Evolutionary conservation across 305 asterid species (phyloP), one percentile per base, ranked within the genome.

Genomic region (Plantago lanceolata): DNA sequence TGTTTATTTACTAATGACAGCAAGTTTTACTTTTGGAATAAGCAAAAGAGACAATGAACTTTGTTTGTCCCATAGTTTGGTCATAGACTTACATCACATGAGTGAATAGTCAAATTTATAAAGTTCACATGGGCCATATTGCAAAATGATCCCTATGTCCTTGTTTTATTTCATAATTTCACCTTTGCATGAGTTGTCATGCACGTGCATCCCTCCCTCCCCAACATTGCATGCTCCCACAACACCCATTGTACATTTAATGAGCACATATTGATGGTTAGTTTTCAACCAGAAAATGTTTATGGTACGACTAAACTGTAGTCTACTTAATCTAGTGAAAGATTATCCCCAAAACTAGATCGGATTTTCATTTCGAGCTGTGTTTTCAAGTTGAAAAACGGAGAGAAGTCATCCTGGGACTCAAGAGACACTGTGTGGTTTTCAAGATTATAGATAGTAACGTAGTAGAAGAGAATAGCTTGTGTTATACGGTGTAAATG

Each of bases 181-280:
- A 9, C 57, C 29, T 54, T 44, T 65, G 68, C 65, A 58, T 79
- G 79, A 78, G 88, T 80, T 85, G 89, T 83, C 84, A 81, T 65
- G 75, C 85, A 80, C 84, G 87, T 85, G 78, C 60, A 51, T 45
- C 52, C 68, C 35, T 29, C 28, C 8, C 9, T 37, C 44, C 60
- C 21, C 60, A 55, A 16, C 37, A 56, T 56, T 56, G 61, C 61
- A 56, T 54, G 59, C 24, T 21, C 59, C 33, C 7, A 17, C 2
- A 61, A 29, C n/a, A 29, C 61, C 55, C 51, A 64, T 14, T 49
- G 19, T 33, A 33, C 40, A 33, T 63, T 24, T 31, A 55, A 55
- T 17, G 21, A 21, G 3, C n/a, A 16, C 24, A 53, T 37, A 29
- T 53, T 21, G 9, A 33, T 19, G 13, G 28, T 24, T 24, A 24